Evolutionary conservation across 345 rosid species (phyloP).

Genomic region (Eutrema japonicum): DNA sequence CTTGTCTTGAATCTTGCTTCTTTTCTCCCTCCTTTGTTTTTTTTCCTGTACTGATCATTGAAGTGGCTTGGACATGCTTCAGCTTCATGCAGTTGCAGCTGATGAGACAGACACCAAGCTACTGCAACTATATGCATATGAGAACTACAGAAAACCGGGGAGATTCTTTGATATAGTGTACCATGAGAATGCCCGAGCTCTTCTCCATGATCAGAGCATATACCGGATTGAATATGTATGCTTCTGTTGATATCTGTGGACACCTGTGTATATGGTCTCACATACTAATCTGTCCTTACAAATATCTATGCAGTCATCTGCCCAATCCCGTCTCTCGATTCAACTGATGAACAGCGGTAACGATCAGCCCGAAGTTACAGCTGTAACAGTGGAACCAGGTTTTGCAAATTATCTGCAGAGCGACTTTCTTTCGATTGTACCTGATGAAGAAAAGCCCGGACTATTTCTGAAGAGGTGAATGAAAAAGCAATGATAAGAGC

Average conservation of each 20-base stretch:
- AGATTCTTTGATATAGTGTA: constrained; percentile 74
- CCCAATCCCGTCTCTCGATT: constrained; percentile 63
- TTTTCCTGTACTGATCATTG: constrained; percentile 5
- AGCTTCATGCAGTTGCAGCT: constrained; percentile 86
- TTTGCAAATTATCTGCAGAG: constrained; percentile 77
- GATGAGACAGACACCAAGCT: constrained; percentile 95
- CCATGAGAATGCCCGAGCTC: constrained; percentile 83
- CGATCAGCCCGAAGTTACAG: constrained; percentile 91
- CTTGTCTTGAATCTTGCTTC: constrained; percentile 18
- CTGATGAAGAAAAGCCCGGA: constrained; percentile 65
- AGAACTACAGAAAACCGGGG: constrained; percentile 75
- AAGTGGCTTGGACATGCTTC: constrained; percentile 39
- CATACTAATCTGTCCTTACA: constrained; percentile 19
- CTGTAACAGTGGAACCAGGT: constrained; percentile 84
- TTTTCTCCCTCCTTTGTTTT: constrained; percentile 10
- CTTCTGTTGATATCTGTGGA: constrained; percentile 17
- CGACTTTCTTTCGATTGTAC: constrained; percentile 67
- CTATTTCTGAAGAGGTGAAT: constrained; percentile 77
- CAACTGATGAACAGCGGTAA: constrained; percentile 90
- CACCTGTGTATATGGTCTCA: constrained; percentile 15
- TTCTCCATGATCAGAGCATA: constrained; percentile 87
- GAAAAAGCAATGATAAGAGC: constrained; percentile 28
- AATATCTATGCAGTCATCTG: constrained; percentile 58
- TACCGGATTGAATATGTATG: constrained; percentile 93
- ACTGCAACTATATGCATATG: constrained; percentile 82